These are phyloP conservation scores for Diphasiastrum complanatum DNA, from an alignment of 83 land plant species.

Conservation along the genomic window DNA sequence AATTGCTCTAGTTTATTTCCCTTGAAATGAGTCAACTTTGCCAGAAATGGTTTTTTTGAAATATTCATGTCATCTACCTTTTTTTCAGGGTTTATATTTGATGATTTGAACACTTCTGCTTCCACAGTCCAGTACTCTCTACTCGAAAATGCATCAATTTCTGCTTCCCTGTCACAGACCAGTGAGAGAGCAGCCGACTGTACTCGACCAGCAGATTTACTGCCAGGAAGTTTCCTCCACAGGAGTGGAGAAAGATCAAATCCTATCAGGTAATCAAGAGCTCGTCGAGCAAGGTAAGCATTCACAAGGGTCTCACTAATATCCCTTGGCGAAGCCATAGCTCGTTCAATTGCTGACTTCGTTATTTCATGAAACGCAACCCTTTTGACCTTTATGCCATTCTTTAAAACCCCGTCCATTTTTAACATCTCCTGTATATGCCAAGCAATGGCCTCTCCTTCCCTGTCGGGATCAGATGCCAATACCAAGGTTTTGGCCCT, in stretches of 20 bases:
- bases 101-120: constrained; percentile 28
- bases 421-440: constrained; percentile 85
- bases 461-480: constrained; percentile 99
- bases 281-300: constrained; percentile 87
- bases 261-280: constrained; percentile 97
- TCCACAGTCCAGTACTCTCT: constrained; percentile 86
- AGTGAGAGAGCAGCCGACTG: constrained; percentile 93
- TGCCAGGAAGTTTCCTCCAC: constrained; percentile 95
- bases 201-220: constrained; percentile 94
- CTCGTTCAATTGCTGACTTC: constrained; percentile 53
- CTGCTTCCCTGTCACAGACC: constrained; percentile 83
- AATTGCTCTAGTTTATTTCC: constrained; percentile 68
- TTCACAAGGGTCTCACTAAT: constrained; percentile 70
- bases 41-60: constrained; percentile 3
- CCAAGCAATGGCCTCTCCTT: constrained; percentile 99
- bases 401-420: constrained; percentile 61
- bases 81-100: neutral
- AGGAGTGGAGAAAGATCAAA: constrained; percentile 87
- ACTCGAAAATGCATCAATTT: constrained; percentile 63
- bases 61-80: neutral
- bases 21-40: constrained; percentile 50
- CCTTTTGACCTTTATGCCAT: constrained; percentile 51
- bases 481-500: constrained; percentile 77
- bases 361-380: constrained; percentile 94
- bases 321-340: constrained; percentile 67